A percentile compares a stretch with the other conserved stretches of the same genome.
Evolutionary conservation across 495 filamentous ascomycete genomes (phyloP).

Genomic region (Xylaria venustula): DNA sequence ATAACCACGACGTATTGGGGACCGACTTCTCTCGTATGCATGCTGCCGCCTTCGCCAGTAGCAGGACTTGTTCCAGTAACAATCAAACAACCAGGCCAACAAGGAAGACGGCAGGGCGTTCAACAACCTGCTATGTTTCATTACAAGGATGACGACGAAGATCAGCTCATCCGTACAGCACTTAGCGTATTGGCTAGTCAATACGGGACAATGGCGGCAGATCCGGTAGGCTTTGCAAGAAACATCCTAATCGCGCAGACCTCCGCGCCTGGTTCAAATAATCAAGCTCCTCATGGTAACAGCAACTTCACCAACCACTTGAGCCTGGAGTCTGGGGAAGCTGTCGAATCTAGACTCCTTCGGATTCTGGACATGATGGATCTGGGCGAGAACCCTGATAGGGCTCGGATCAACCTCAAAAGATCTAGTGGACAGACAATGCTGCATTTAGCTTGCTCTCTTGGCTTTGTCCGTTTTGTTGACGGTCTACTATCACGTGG

Average conservation of each 20-base stretch:
- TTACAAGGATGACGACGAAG: slow-evolving; percentile 77
- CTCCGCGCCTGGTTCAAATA: slow-evolving; percentile 22
- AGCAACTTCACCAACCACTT: slow-evolving; percentile 26
- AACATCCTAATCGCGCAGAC: slow-evolving; percentile 45
- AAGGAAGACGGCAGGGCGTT: slow-evolving; percentile 31
- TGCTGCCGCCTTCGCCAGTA: slow-evolving; percentile 69
- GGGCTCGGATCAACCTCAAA: slow-evolving; percentile 62
- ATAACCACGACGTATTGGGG: slow-evolving; percentile 83
- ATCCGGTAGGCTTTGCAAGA: slow-evolving; percentile 52
- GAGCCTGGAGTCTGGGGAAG: slow-evolving; percentile 27
- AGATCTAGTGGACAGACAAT: slow-evolving; percentile 72
- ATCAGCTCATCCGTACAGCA: slow-evolving; percentile 64
- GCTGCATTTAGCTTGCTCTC: slow-evolving; percentile 74
- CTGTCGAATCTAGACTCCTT: slow-evolving; percentile 68
- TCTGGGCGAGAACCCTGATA: slow-evolving; percentile 67
- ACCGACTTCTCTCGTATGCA: slow-evolving; percentile 76
- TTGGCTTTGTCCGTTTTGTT: slow-evolving; percentile 73
- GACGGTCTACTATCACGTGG: slow-evolving; percentile 78
- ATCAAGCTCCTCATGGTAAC: slow-evolving; percentile 18
- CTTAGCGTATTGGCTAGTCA: slow-evolving; percentile 57
- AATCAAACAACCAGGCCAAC: slow-evolving; percentile 56
- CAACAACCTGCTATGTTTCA: slow-evolving; percentile 52
- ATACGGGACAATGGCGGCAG: slow-evolving; percentile 51
- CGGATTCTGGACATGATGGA: slow-evolving; percentile 76
- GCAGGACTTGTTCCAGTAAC: slow-evolving; percentile 74